These are phyloP conservation scores for Endotrypanum monterogeii DNA, from an alignment of 208 protist species.

Conservation along the genomic window DNA sequence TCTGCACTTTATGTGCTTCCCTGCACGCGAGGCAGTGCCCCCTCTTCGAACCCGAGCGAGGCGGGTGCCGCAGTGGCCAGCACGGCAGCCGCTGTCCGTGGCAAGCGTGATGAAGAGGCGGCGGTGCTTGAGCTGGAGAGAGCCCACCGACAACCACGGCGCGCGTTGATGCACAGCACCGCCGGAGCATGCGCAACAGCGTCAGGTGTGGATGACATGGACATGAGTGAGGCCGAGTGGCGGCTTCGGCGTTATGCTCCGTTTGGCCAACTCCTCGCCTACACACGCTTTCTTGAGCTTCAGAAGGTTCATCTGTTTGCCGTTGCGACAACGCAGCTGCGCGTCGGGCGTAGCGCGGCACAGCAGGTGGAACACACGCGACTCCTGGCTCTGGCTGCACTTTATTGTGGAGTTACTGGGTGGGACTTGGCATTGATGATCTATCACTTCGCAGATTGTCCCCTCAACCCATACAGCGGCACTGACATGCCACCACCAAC, in stretches of 20 bases:
- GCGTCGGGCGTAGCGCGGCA: conserved; percentile 47
- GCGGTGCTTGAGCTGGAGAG: conserved; percentile 19
- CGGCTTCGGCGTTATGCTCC: conserved; percentile 55
- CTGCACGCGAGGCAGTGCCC: conserved; percentile 17
- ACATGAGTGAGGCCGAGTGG: conserved; percentile 51
- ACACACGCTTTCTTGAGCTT: conserved; percentile 35
- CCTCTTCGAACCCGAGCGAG: background rate
- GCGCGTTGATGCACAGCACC: background rate
- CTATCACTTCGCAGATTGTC: conserved; percentile 55
- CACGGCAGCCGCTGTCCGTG: background rate
- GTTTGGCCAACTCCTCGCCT: conserved; percentile 58
- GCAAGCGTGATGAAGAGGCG: conserved; percentile 28
- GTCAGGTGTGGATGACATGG: background rate
- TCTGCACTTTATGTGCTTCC: conserved; percentile 55
- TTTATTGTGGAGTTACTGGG: conserved; percentile 42
- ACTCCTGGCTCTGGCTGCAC: conserved; percentile 39
- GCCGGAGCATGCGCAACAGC: background rate
- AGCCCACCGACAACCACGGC: conserved; percentile 10
- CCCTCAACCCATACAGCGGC: conserved; percentile 11
- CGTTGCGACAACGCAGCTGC: conserved; percentile 50
- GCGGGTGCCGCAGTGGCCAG: background rate
- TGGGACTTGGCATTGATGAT: conserved; percentile 42
- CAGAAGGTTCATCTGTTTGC: conserved; percentile 64
- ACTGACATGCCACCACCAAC: conserved; percentile 5
- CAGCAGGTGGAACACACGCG: conserved; percentile 54